Evolutionary conservation across 2,329 filamentous ascomycete species (phyloP).

Genomic region (Hypoxylon sp.): DNA sequence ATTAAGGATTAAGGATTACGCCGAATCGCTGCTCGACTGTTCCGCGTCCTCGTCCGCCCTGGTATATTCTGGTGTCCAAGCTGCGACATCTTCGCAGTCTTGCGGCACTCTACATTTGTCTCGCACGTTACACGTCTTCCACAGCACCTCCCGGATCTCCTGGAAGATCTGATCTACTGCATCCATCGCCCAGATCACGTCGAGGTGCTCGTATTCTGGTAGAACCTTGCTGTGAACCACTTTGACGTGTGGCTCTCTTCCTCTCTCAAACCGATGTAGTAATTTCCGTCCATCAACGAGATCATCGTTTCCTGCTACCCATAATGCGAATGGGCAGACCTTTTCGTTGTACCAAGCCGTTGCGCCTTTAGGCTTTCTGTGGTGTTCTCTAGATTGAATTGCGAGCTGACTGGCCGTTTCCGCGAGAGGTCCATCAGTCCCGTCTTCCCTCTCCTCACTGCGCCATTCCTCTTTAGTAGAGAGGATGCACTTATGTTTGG

Average conservation of each 20-base stretch:
- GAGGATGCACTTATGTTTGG: slow-evolving; percentile 86
- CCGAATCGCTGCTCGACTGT: slow-evolving; percentile 55
- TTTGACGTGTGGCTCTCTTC: slow-evolving; percentile 83
- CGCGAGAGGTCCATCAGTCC: slow-evolving; percentile 57
- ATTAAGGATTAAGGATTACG: slow-evolving; percentile 39
- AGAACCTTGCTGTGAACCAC: slow-evolving; percentile 88
- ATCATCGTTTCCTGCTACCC: slow-evolving; percentile 86
- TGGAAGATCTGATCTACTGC: slow-evolving; percentile 84
- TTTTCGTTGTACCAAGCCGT: slow-evolving; percentile 86
- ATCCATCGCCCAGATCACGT: slow-evolving; percentile 96
- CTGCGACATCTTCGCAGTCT: slow-evolving; percentile 70
- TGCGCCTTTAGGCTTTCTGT: slow-evolving; percentile 62
- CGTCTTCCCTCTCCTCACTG: slow-evolving; percentile 74
- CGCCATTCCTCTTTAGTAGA: slow-evolving; percentile 79
- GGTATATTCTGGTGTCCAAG: slow-evolving; percentile 56
- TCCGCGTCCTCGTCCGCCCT: slow-evolving; percentile 45
- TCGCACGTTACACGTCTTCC: slow-evolving; percentile 77
- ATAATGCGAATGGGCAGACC: slow-evolving; percentile 87
- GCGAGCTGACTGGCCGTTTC: slow-evolving; percentile 52
- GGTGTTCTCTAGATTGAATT: slow-evolving; percentile 52
- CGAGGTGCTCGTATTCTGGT: slow-evolving; percentile 91
- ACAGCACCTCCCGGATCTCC: slow-evolving; percentile 85
- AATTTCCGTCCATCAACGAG: slow-evolving; percentile 86
- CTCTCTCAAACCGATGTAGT: slow-evolving; percentile 79
- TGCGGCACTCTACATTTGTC: slow-evolving; percentile 73